Percentiles rank a stretch among this genome's conserved stretches.
Evolutionary conservation across 2,329 filamentous ascomycete genomes (phyloP).

Genomic region (Graphiopsis chlorocephala): DNA sequence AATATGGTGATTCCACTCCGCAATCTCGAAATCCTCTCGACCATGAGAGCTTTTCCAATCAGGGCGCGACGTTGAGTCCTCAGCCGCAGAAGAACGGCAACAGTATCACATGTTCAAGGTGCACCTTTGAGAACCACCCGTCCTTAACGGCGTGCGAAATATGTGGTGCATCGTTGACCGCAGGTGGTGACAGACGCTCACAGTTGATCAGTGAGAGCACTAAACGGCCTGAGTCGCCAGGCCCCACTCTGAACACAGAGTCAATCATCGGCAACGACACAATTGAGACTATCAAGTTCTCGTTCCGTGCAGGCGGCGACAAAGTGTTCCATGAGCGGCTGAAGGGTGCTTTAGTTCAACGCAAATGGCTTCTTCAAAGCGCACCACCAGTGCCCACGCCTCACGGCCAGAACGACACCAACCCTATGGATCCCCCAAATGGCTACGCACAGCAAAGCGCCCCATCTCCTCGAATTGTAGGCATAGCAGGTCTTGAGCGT

Average conservation of each 20-base stretch:
- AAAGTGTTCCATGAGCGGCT: conserved; percentile 87
- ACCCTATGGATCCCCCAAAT: conserved; percentile 31
- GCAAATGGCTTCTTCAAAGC: conserved; percentile 90
- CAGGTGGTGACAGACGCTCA: conserved; percentile 46
- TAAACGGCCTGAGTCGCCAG: conserved; percentile 70
- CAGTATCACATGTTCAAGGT: conserved; percentile 66
- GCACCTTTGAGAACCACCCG: conserved; percentile 91
- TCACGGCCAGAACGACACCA: conserved; percentile 34
- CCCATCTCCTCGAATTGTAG: conserved; percentile 60
- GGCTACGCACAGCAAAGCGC: conserved; percentile 20
- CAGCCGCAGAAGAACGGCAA: not conserved
- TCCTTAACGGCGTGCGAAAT: conserved; percentile 86
- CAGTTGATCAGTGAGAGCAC: conserved; percentile 26
- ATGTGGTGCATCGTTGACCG: conserved; percentile 73
- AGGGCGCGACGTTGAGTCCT: not conserved
- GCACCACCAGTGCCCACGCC: conserved; percentile 81
- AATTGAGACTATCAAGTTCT: conserved; percentile 80
- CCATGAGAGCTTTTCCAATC: not conserved
- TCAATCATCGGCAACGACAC: conserved; percentile 55
- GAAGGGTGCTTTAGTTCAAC: conserved; percentile 82
- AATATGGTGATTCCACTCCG: not conserved
- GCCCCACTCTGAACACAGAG: conserved; percentile 56
- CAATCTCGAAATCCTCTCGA: not conserved
- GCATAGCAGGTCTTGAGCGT: conserved; percentile 89
- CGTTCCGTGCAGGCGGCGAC: conserved; percentile 84